Evolutionary conservation across 192 early-diverging fungal species (phyloP), one percentile per base, ranked within the genome.

Genomic region (Coemansia guatemalensis): DNA sequence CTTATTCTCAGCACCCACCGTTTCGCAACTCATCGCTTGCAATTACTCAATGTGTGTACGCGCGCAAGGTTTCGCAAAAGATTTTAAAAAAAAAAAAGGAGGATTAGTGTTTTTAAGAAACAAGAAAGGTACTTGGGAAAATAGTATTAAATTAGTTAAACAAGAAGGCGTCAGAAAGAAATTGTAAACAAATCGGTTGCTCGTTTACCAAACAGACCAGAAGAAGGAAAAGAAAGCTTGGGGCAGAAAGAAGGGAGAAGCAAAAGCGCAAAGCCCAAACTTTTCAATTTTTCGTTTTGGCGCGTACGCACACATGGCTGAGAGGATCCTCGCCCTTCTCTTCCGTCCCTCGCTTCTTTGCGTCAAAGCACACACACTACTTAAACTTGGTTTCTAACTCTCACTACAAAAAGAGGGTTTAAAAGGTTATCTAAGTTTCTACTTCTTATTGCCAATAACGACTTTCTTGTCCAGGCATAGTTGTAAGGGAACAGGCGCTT

Each of bases 1-100:
- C 55, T 80, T 80, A 35, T 66, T 65, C 21, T 79, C 75, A 8
- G 53, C 59, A 17, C 65, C 53, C 2, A 63, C 65, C 8, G 54
- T 48, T 23, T 72, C 67, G 50, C 57, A 68, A 48, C 41, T 62
- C 27, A 39, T 18, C 51, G 24, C 51, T 53, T 25, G 33, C 7
- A 17, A 53, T 51, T 21, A 17, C 27, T 20, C 25, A 53, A 35
- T 23, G 48, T 20, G 20, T n/a, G 7, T 44, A 44, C 39, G 39
- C 39, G 8, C 14, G 12, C 17, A 12, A 12, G 35, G 35, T 7
- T 44, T 12, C 3, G 39, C 39, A 44, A 44, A 17, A 44, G 29
- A 30, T 30, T 30, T 30, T 4, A 30, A 6, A 6, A 44, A 44
- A 44, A n/a, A n/a, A n/a, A n/a, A n/a, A n/a, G n/a, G n/a, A n/a